Evolutionary conservation across 2,329 filamentous ascomycete genomes (phyloP).

Genomic region (Aspergillus amoenus): DNA sequence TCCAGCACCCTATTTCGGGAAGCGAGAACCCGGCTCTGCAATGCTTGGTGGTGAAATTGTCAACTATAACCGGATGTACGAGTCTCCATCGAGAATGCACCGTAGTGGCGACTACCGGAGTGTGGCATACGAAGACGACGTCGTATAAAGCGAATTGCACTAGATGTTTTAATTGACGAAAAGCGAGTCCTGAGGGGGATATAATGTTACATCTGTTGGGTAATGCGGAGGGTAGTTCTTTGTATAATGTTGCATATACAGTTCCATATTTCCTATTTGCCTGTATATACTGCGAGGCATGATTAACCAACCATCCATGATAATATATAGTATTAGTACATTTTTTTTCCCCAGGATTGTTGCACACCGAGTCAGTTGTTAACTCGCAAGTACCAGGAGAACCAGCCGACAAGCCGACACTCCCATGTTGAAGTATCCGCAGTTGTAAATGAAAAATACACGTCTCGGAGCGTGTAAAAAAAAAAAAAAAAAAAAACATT

Average conservation of each 20-base stretch:
- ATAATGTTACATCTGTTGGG: slow-evolving; percentile 14
- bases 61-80: slow-evolving; percentile 88
- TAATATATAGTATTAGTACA: not conserved
- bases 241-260: slow-evolving; percentile 20
- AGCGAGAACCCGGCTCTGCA: slow-evolving; percentile 70
- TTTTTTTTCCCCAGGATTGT: not conserved
- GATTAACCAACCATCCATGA: not conserved
- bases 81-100: slow-evolving; percentile 70
- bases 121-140: slow-evolving; percentile 39
- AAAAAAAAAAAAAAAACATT: too few species aligned
- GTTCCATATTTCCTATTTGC: not conserved
- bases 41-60: slow-evolving; percentile 75
- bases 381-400: not conserved
- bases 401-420: not conserved
- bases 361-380: not conserved
- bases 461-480: not conserved
- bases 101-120: slow-evolving; percentile 60
- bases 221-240: slow-evolving; percentile 6
- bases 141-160: not conserved
- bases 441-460: not conserved
- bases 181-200: not conserved
- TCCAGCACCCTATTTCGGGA: slow-evolving; percentile 75
- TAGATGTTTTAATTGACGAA: not conserved
- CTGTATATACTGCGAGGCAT: slow-evolving; percentile 5
- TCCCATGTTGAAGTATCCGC: not conserved